Percentiles rank a stretch among this genome's conserved stretches.
Conservation (phyloP, 139 green algal species). For the Dunaliella sp. region DNA sequence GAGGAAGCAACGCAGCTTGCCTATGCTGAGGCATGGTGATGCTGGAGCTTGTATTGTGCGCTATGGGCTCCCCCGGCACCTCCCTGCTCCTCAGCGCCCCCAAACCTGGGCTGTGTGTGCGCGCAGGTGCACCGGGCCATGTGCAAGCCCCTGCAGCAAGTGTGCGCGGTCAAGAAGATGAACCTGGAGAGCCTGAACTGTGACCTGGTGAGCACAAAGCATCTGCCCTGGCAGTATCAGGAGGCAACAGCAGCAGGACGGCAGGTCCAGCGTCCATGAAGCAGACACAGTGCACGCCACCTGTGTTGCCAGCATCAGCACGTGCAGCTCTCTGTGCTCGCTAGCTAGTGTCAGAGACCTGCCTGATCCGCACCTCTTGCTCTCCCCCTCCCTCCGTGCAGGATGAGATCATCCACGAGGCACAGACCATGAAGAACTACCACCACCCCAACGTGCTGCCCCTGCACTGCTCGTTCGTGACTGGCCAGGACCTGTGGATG, state of each 20-base stretch:
- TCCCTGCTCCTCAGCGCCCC: no score
- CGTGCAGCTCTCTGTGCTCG: neutral
- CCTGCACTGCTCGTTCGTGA: slow-evolving; percentile 90
- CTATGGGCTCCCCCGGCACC: no score
- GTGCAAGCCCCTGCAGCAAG: slow-evolving; percentile 70
- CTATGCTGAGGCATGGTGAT: no score
- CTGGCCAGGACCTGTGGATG: slow-evolving; percentile 91
- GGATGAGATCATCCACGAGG: slow-evolving; percentile 95
- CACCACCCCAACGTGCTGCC: slow-evolving; percentile 95
- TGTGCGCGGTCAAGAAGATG: slow-evolving; percentile 94
- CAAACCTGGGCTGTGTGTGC: no score
- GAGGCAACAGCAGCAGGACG: no score
- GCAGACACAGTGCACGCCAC: no score
- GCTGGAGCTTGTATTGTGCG: no score
- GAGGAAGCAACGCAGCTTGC: no score
- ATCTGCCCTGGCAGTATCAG: no score
- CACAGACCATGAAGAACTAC: slow-evolving; percentile 91
- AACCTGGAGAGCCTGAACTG: slow-evolving; percentile 93
- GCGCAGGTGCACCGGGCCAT: slow-evolving; percentile 76
- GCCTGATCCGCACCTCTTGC: no score
- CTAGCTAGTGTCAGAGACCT: no score
- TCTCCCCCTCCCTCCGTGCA: slow-evolving; percentile 33
- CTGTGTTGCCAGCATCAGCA: neutral
- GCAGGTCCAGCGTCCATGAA: no score
- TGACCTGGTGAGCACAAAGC: slow-evolving; percentile 74